Conservation (phyloP, 2,329 filamentous ascomycete species). For the Truncatella angustata region DNA sequence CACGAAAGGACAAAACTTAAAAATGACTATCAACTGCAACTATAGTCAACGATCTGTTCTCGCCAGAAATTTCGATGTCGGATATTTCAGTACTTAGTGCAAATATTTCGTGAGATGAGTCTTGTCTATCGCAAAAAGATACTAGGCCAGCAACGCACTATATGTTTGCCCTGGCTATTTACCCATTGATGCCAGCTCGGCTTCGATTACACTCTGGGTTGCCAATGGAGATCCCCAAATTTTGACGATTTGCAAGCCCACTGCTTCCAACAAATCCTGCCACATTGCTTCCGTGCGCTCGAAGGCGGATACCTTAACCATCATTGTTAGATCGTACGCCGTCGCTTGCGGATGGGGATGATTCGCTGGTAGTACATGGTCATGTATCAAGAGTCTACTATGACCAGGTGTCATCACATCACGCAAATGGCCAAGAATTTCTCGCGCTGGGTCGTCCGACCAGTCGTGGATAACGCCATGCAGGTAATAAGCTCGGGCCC, state of each 20-base stretch:
- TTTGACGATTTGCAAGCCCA: not conserved
- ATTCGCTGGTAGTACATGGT: not conserved
- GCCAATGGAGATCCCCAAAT: not conserved
- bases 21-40: no score
- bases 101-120: no score
- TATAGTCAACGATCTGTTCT: no score
- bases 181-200: no score
- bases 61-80: no score
- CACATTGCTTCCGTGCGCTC: not conserved
- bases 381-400: not conserved
- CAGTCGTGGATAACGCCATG: slow-evolving; percentile 1
- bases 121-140: no score
- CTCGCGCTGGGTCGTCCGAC: not conserved
- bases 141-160: no score
- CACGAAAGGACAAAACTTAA: no score
- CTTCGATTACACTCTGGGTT: not conserved
- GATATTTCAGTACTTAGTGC: no score
- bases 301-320: not conserved
- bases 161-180: no score
- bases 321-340: not conserved
- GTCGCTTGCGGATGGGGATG: not conserved
- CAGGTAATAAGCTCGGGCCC: not conserved
- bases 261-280: not conserved
- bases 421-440: not conserved
- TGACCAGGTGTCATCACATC: not conserved